A percentile compares a stretch with the other conserved stretches of the same genome.
Evolutionary conservation across 768 basidiomycete species (phyloP).

Genomic region (Sarcodon aspratus): DNA sequence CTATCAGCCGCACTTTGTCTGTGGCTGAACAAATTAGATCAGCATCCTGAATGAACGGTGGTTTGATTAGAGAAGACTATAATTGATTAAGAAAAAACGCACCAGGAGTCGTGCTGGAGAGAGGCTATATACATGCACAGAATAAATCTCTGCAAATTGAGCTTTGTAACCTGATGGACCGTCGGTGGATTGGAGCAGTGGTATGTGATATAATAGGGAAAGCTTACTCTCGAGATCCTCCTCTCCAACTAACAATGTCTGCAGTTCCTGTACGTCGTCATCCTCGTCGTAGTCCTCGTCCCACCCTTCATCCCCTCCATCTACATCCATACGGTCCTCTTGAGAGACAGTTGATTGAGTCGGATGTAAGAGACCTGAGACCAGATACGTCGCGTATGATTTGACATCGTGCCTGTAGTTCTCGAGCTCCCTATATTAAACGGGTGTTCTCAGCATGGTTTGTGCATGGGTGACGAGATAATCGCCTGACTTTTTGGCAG

Average conservation of each 20-base stretch:
- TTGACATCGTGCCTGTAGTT: slow-evolving; percentile 31
- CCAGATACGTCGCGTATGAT: slow-evolving; percentile 57
- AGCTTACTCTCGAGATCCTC: slow-evolving; percentile 51
- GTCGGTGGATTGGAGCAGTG: neutral
- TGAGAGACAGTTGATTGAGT: slow-evolving; percentile 1
- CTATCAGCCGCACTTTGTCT: slow-evolving; percentile 19
- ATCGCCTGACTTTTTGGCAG: slow-evolving; percentile 54
- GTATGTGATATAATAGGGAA: neutral
- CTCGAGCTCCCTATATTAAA: slow-evolving; percentile 44
- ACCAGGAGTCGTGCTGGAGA: slow-evolving; percentile 54
- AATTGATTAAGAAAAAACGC: slow-evolving; percentile 11
- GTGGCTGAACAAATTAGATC: slow-evolving; percentile 27
- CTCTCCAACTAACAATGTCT: slow-evolving; percentile 51
- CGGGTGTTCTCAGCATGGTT: neutral
- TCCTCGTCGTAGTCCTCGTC: slow-evolving; percentile 29
- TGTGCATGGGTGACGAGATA: slow-evolving; percentile 6
- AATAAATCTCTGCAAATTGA: slow-evolving; percentile 39
- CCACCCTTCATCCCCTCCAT: slow-evolving; percentile 28
- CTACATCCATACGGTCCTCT: slow-evolving; percentile 22
- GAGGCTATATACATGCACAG: slow-evolving; percentile 60
- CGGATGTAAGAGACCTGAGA: slow-evolving; percentile 33
- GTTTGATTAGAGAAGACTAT: neutral
- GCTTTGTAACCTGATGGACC: slow-evolving; percentile 34
- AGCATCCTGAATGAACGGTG: slow-evolving; percentile 24
- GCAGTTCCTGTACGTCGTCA: slow-evolving; percentile 24